Percentiles rank a stretch among this genome's conserved stretches.
Evolutionary conservation across 176 grass and related monocot genomes (phyloP).

Genomic region (Avena atlantica): DNA sequence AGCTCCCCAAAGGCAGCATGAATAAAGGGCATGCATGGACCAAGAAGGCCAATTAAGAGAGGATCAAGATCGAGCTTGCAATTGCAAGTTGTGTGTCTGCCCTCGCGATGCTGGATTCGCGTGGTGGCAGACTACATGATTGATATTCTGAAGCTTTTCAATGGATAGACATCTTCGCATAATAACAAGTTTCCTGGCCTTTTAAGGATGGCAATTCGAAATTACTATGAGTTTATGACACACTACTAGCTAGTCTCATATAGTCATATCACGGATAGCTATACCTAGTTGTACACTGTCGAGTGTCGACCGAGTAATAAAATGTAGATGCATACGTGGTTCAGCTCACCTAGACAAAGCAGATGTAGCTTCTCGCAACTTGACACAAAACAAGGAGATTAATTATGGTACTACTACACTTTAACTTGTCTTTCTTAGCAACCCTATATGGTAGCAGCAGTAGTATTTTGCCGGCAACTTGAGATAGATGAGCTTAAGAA

Average conservation of each 20-base stretch:
- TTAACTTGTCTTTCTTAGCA: too few species aligned
- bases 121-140: not conserved
- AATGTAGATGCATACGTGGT: too few species aligned
- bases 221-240: too few species aligned
- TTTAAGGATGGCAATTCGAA: too few species aligned
- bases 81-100: not conserved
- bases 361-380: not conserved
- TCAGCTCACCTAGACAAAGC: not conserved
- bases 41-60: not conserved
- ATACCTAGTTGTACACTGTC: too few species aligned
- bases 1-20: not conserved
- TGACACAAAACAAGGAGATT: not conserved
- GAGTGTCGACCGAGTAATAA: too few species aligned
- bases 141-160: not conserved
- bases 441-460: too few species aligned
- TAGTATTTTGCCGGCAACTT: not conserved
- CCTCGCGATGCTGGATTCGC: not conserved
- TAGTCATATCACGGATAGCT: too few species aligned
- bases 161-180: too few species aligned
- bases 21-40: not conserved
- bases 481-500: not conserved
- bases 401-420: not conserved
- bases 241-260: too few species aligned
- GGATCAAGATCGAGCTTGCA: not conserved
- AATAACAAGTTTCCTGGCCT: too few species aligned